Percentiles rank a stretch among this genome's conserved stretches.
These are phyloP conservation scores for Saccharomycopsis sp. DNA, from an alignment of 805 yeast species.

Conservation along the genomic window DNA sequence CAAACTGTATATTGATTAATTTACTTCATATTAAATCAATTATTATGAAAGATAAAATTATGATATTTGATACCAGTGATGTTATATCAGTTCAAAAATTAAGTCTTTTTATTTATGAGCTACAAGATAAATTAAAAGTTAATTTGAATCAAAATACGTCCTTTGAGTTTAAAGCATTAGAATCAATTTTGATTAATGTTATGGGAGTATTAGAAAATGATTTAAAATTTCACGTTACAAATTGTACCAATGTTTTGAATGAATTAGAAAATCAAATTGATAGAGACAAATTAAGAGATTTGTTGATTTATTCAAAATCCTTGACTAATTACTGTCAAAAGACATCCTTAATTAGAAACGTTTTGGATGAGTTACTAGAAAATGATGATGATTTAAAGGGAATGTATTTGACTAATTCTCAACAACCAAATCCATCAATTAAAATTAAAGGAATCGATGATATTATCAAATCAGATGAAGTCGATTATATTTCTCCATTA, in stretches of 20 bases:
- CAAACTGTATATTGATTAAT: conserved; percentile 60
- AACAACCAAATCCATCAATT: background rate
- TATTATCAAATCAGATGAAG: background rate
- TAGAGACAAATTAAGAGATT: conserved; percentile 61
- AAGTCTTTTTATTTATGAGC: conserved; percentile 71
- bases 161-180: conserved; percentile 86
- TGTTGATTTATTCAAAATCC: conserved; percentile 78
- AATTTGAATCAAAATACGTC: conserved; percentile 41
- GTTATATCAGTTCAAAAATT: conserved; percentile 34
- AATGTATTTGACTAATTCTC: conserved; percentile 47
- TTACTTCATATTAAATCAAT: conserved; percentile 73
- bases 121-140: conserved; percentile 33
- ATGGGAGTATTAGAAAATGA: conserved; percentile 73
- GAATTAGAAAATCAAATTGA: conserved; percentile 81
- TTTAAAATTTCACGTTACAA: conserved; percentile 73
- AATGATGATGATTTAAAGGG: conserved; percentile 82
- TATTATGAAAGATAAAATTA: conserved; percentile 57
- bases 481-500: no score
- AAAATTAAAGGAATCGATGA: conserved; percentile 29
- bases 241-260: conserved; percentile 58
- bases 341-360: conserved; percentile 69
- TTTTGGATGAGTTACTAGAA: conserved; percentile 75
- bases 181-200: conserved; percentile 74
- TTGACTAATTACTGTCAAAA: conserved; percentile 77
- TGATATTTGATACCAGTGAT: conserved; percentile 66